Evolutionary conservation across 495 filamentous ascomycete genomes (phyloP), one percentile per base, ranked within the genome.

Genomic region (Penicillium herquei): DNA sequence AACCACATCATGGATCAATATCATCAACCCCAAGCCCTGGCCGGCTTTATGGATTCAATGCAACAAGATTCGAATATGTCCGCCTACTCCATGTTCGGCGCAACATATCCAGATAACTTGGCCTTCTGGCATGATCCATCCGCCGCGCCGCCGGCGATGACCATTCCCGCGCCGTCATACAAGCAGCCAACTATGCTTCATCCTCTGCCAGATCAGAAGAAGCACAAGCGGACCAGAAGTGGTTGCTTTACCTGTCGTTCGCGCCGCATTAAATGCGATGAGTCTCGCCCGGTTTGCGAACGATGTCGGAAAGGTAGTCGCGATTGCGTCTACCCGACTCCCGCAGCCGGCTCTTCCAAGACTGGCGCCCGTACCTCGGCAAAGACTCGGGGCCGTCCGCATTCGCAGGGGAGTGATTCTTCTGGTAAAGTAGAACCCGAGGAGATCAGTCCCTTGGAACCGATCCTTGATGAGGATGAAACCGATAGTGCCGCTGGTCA

Each of bases 181-280:
- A 68, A 72, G 58, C 64, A 72, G 39, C 65, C 61, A 40, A 57
- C 65, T 16, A 52, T 68, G 17, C 66, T 70, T 18, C 70, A 70
- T 55, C 62, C 68, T 32, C 49, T 65, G 39, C 50, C 68, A 14
- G 92, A 96, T 52, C 86, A 89, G 60, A 88, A 96, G 61, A 98
- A 97, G 68, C 93, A 97, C 64, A 88, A 92, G 47, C 86, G 94
- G 56, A 97, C 94, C 43, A 80, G 94, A 58, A 96, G 90, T 54
- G 94, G 94, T 34, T 98, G 94, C 73, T 96, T 88, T 71, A 98
- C 94, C 12, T 98, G 94, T 68, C 84, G 94, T 63, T 83, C 84
- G 54, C 82, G 94, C 43, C 81, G 94, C 59, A 91, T 98, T 52
- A 98, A 98, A 84, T 96, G 90, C 68, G 91, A 96, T 63, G 93